phyloP scores from a whole-genome alignment of 23 red algal genomes.

The Agarophyton chilense region DNA sequence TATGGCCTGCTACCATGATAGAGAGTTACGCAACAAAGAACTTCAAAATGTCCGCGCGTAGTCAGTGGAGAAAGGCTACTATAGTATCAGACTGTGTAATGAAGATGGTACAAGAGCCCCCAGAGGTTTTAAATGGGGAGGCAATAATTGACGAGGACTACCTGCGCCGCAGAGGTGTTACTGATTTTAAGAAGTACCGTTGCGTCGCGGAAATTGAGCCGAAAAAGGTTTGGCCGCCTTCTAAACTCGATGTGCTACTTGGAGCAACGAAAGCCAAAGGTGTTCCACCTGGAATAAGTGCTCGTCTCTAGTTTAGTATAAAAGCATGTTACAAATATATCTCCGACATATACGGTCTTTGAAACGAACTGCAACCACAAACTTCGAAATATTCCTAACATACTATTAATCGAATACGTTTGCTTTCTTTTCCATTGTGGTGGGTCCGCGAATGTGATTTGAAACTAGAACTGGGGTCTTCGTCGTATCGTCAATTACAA shows the following conservation, averaged over 20 bases:
- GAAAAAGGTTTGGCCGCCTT: conserved; percentile 79
- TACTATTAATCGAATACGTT: background rate
- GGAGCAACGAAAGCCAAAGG: conserved; percentile 7
- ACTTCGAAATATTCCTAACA: background rate
- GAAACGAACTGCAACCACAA: background rate
- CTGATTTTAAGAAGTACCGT: conserved; percentile 89
- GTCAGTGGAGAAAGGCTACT: conserved; percentile 89
- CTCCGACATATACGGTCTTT: background rate
- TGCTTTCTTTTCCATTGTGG: background rate
- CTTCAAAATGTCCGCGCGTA: conserved; percentile 83
- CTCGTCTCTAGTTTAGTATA: conserved; percentile 24
- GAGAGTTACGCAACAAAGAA: conserved; percentile 98
- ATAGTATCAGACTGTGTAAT: conserved; percentile 85
- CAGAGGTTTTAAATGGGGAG: conserved; percentile 59
- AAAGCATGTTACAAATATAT: background rate
- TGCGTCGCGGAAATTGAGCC: conserved; percentile 83
- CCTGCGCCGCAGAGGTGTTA: conserved; percentile 70
- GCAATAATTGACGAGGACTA: conserved; percentile 98
- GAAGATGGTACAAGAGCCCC: conserved; percentile 72
- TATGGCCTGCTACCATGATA: conserved; percentile 97
- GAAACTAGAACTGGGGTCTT: background rate
- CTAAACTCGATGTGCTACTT: background rate
- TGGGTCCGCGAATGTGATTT: background rate
- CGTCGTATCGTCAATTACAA: background rate
- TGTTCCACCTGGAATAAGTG: conserved; percentile 46